phyloP scores from a whole-genome alignment of 257 asterid genomes.

The Hygrophila difformis region DNA sequence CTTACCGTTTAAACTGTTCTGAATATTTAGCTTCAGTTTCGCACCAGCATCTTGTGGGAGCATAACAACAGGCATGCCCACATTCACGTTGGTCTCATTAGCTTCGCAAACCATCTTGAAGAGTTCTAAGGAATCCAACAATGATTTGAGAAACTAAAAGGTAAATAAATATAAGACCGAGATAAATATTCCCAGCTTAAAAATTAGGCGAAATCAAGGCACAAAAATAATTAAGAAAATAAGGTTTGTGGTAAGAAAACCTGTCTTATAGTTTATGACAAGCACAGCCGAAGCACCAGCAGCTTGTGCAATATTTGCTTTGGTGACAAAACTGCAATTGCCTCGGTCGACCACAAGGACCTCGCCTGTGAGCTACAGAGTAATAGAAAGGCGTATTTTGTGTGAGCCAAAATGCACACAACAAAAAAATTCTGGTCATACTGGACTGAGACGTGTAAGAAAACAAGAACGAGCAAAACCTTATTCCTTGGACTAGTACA shows the following conservation, averaged over 20 bases:
- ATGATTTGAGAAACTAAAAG: too few species aligned
- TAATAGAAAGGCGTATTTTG: neutral
- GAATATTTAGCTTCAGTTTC: constrained; percentile 39
- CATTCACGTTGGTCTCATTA: constrained; percentile 50
- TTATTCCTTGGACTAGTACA: constrained; percentile 67
- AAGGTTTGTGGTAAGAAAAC: too few species aligned
- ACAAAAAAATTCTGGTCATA: too few species aligned
- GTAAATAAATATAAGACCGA: too few species aligned
- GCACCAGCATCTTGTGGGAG: constrained; percentile 92
- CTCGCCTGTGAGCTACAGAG: constrained; percentile 48
- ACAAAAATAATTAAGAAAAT: too few species aligned
- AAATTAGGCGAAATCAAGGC: too few species aligned
- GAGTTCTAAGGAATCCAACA: constrained; percentile 47
- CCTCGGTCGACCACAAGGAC: constrained; percentile 65
- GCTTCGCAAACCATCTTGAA: constrained; percentile 98
- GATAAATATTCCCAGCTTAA: too few species aligned
- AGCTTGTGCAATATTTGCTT: constrained; percentile 58
- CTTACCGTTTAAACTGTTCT: constrained; percentile 59
- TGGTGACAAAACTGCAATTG: constrained; percentile 58
- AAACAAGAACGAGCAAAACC: constrained; percentile 27
- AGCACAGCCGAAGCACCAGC: constrained; percentile 74
- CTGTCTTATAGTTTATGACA: constrained; percentile 55
- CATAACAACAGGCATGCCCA: constrained; percentile 85
- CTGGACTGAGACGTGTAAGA: neutral
- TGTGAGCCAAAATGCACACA: neutral